Base-by-base conservation (phyloP, 768 basidiomycete genomes). In the Kondoa malvinella region DNA sequence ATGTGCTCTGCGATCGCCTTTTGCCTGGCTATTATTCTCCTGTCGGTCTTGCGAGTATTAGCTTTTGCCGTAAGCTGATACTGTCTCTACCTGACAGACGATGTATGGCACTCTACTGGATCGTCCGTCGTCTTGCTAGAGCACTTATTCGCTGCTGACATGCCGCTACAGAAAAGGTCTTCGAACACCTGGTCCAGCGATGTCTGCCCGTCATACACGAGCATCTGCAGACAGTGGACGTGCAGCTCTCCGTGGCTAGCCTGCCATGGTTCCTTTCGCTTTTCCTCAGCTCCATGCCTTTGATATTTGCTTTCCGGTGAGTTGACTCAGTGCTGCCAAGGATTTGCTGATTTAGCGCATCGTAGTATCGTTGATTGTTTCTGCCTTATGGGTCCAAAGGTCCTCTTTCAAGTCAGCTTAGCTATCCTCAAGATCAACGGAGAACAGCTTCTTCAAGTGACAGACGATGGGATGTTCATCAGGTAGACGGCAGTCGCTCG, bases 71-170 rank as follows among this genome's bases (percentile, higher is more conserved):
- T 14, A 27, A 34, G 32, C 56, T 12, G 56, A 3, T 15, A 25
- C n/a, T 25, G 4, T 15, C n/a, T n/a, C n/a, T n/a, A n/a, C n/a
- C 72, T 92, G 91, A 71, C 89, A 91, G 1, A 94, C 92, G 0
- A 99, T 99, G 95, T 91, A 96, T 73, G 95, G 95, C 16, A 99
- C 95, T 0, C 82, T 99, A 14, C 84, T 99, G n/a, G 95, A 99
- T 76, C 95, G 40, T 50, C 21, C 40, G 40, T 50, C 59, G 4
- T 61, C 8, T 61, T 61, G 40, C 21, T 21, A 21, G 59, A 61
- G 31, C 59, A 32, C 8, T 12, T 12, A n/a, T 27, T 4, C 25
- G 26, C 59, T 32, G 26, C 4, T 27, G n/a, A 12, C 4, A 50
- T 8, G 8, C 12, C 40, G 21, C 21, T 8, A 8, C 21, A 50